Evolutionary conservation across 441 rosid genomes (phyloP).

Genomic region (Bruguiera hainesii): DNA sequence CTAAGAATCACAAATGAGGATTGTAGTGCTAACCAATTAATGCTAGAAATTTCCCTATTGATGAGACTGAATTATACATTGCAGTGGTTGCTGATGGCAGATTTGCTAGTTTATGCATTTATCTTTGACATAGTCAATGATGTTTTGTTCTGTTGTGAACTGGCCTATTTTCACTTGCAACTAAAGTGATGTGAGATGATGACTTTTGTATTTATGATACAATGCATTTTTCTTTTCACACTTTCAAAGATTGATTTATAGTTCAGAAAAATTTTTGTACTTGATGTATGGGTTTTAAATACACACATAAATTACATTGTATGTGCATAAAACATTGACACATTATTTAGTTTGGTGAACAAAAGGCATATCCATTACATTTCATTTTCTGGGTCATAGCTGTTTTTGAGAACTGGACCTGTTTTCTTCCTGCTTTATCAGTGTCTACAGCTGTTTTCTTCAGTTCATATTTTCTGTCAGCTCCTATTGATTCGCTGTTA

Average conservation of each 20-base stretch:
- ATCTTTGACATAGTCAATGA: background rate
- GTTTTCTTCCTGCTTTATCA: background rate
- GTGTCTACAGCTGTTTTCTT: background rate
- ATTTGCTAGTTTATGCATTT: background rate
- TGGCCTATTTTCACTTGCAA: background rate
- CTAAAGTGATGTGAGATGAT: background rate
- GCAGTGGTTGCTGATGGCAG: background rate
- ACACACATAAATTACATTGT: too few species aligned
- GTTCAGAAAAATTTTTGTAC: too few species aligned
- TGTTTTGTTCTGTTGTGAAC: background rate
- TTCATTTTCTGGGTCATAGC: too few species aligned
- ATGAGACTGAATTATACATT: background rate
- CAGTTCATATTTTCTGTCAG: background rate
- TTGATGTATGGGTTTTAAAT: too few species aligned
- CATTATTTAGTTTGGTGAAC: too few species aligned
- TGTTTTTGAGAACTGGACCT: too few species aligned
- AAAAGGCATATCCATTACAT: too few species aligned
- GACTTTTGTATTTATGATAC: background rate
- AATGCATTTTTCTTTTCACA: background rate
- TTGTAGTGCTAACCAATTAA: background rate
- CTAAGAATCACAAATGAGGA: too few species aligned
- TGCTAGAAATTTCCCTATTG: background rate
- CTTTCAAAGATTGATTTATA: background rate
- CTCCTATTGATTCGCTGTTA: constrained; percentile 4
- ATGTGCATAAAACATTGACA: too few species aligned